phyloP scores from a whole-genome alignment of 176 grass and related monocot species.

The Hsuehochloa calcarea region DNA sequence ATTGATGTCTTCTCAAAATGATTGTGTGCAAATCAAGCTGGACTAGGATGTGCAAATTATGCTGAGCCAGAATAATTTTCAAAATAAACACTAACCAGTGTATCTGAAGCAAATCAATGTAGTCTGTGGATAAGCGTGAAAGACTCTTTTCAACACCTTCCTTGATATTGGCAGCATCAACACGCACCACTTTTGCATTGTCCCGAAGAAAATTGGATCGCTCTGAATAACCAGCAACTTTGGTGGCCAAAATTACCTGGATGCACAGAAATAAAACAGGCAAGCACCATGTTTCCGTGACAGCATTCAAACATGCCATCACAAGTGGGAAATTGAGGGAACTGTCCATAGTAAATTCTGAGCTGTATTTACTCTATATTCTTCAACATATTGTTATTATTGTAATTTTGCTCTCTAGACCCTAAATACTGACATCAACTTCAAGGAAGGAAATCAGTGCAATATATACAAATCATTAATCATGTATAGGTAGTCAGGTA shows the following conservation, averaged over 20 bases:
- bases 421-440: not conserved
- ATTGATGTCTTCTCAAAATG: slow-evolving; percentile 6
- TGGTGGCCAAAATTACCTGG: slow-evolving; percentile 85
- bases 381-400: not conserved
- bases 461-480: not conserved
- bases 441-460: not conserved
- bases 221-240: slow-evolving; percentile 85
- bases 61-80: not conserved
- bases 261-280: not conserved
- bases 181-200: slow-evolving; percentile 50
- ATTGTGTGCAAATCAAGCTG: not conserved
- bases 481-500: not conserved
- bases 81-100: slow-evolving; percentile 61
- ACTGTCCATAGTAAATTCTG: not conserved
- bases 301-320: not conserved
- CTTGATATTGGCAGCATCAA: slow-evolving; percentile 81
- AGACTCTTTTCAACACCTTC: slow-evolving; percentile 91
- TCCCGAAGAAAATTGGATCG: slow-evolving; percentile 55
- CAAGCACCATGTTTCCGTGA: slow-evolving; percentile 1
- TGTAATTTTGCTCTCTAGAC: not conserved
- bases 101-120: slow-evolving; percentile 96
- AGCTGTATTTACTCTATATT: not conserved
- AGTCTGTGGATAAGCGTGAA: slow-evolving; percentile 82
- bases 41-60: not conserved
- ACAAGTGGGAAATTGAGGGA: not conserved